A percentile compares a stretch with the other conserved stretches of the same genome.
These are phyloP conservation scores for Ramularia endophylla DNA, from an alignment of 2,329 filamentous ascomycete genomes.

Conservation along the genomic window DNA sequence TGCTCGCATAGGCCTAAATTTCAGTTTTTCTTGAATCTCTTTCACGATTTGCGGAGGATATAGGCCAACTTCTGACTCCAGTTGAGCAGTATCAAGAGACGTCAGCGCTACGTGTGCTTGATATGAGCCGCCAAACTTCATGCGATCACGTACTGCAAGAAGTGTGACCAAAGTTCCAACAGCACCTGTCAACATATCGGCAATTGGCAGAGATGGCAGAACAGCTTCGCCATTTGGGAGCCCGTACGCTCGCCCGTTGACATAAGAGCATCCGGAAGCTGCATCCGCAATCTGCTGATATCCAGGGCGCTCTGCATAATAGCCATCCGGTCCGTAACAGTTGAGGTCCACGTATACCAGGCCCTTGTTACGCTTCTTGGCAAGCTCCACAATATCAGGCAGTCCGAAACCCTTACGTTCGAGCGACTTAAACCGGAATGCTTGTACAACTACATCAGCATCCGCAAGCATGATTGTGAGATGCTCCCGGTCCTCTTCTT, in stretches of 20 bases:
- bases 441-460: slow-evolving; percentile 42
- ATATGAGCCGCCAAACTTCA: slow-evolving; percentile 18
- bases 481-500: slow-evolving; percentile 18
- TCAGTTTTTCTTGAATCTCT: slow-evolving; percentile 24
- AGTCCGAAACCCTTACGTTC: slow-evolving; percentile 40
- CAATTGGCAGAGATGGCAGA: slow-evolving; percentile 12
- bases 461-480: slow-evolving; percentile 30
- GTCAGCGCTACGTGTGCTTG: slow-evolving; percentile 32
- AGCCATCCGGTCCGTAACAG: slow-evolving; percentile 50
- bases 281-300: slow-evolving; percentile 52
- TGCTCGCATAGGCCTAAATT: slow-evolving; percentile 25
- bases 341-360: slow-evolving; percentile 47
- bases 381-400: no score
- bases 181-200: slow-evolving; percentile 18
- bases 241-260: slow-evolving; percentile 13
- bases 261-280: slow-evolving; percentile 13
- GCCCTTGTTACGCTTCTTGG: slow-evolving; percentile 33
- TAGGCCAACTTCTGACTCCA: slow-evolving; percentile 31
- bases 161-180: slow-evolving; percentile 24
- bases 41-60: slow-evolving; percentile 25
- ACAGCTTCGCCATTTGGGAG: slow-evolving; percentile 19
- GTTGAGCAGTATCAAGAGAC: slow-evolving; percentile 28
- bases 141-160: slow-evolving; percentile 31
- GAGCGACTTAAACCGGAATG: slow-evolving; percentile 45
- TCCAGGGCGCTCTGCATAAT: slow-evolving; percentile 41